Conservation (phyloP, 108 stramenopile genomes). For the Cyclotella kingstonii region DNA sequence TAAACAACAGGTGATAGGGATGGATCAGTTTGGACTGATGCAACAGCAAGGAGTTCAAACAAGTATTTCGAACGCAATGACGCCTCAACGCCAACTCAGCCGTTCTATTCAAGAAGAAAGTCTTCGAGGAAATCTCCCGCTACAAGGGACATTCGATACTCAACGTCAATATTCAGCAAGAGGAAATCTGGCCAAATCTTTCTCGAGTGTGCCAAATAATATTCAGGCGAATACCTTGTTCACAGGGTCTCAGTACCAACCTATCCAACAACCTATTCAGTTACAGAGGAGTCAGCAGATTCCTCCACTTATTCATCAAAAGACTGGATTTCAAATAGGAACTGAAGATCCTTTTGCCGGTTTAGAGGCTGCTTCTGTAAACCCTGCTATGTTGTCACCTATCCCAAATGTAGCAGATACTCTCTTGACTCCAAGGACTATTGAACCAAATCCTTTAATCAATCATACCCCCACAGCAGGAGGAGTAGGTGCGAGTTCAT, state of each 20-base stretch:
- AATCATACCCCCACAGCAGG: background rate
- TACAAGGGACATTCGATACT: constrained; percentile 19
- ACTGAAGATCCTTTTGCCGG: constrained; percentile 84
- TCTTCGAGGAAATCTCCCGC: background rate
- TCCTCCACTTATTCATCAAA: constrained; percentile 17
- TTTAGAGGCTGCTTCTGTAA: constrained; percentile 39
- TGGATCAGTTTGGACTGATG: constrained; percentile 56
- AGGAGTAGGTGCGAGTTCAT: background rate
- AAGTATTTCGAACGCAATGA: background rate
- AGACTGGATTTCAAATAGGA: constrained; percentile 43
- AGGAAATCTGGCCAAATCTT: too few relatives aligned
- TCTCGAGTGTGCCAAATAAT: too few relatives aligned
- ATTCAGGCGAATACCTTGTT: too few relatives aligned
- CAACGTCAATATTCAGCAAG: too few relatives aligned
- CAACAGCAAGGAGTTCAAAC: constrained; percentile 5
- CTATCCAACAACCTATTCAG: background rate
- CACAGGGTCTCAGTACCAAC: background rate
- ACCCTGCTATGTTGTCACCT: background rate
- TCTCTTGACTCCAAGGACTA: background rate
- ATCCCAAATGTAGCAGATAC: background rate
- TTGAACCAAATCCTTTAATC: constrained; percentile 6
- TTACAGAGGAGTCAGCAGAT: background rate
- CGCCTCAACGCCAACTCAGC: background rate
- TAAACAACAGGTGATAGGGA: too few relatives aligned
- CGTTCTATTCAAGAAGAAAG: too few relatives aligned